These are phyloP conservation scores for Arthonia radiata DNA, from an alignment of 495 filamentous ascomycete species.

Conservation along the genomic window DNA sequence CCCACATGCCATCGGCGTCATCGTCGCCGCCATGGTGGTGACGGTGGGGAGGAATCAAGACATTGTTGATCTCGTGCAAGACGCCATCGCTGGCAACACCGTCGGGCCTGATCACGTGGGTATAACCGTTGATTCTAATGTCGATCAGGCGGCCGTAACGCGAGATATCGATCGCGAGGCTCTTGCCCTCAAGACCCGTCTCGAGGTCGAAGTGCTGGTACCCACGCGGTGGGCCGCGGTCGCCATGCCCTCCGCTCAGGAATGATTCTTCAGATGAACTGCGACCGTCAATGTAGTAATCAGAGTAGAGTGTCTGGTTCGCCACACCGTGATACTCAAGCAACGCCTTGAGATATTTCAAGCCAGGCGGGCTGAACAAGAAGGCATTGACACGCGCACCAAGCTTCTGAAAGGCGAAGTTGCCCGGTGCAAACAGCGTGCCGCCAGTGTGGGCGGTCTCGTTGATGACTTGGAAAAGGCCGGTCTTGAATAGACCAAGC, in stretches of 20 bases:
- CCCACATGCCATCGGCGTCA: conserved; percentile 12
- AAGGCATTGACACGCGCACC: conserved; percentile 47
- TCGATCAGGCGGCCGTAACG: conserved; percentile 31
- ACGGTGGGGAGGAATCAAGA: conserved; percentile 51
- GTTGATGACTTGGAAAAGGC: conserved; percentile 24
- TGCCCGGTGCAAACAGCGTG: conserved; percentile 54
- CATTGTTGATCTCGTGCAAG: conserved; percentile 41
- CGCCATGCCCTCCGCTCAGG: conserved; percentile 7
- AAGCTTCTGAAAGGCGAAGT: conserved; percentile 47
- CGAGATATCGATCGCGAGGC: conserved; percentile 40
- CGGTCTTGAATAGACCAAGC: conserved; percentile 44
- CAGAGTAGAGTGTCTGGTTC: conserved; percentile 57
- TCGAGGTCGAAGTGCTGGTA: conserved; percentile 34
- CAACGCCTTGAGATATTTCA: conserved; percentile 44
- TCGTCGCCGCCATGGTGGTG: conserved; percentile 12
- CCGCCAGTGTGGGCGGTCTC: conserved; percentile 24
- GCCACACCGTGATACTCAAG: conserved; percentile 55
- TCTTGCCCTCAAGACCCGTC: conserved; percentile 34
- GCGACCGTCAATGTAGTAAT: conserved; percentile 30
- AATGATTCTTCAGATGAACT: conserved; percentile 3
- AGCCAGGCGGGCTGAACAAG: conserved; percentile 45
- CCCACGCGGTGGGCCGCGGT: conserved; percentile 15
- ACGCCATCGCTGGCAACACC: conserved; percentile 48
- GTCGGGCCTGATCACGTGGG: conserved; percentile 33
- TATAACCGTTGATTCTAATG: conserved; percentile 48